Base-by-base conservation (phyloP, 2,329 filamentous ascomycete species). In the Botrytis cinerea region DNA sequence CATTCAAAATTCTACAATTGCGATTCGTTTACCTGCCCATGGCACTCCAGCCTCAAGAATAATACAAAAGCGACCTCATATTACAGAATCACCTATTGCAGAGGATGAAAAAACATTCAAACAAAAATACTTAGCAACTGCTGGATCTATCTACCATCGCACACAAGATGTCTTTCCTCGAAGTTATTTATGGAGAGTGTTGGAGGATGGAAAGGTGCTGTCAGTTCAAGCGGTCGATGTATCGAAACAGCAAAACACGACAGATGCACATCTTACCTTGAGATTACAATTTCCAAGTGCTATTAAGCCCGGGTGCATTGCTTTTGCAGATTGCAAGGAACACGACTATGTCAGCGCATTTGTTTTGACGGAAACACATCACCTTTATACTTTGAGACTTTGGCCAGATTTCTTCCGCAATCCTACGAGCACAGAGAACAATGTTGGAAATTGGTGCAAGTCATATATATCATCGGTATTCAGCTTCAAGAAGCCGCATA, bases 181-280 rank as follows among this genome's bases (percentile, higher is more conserved):
- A 80, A 93, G 90, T 82, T 97, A 98, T 81, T 87, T 97, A 66
- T 99, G 96, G 96, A 90, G 95, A 78, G 87, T 98, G 57, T 84
- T 98, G 75, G 92, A 97, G 80, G 90, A 93, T 79, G 90, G 90
- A 79, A 92, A 89, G 77, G 86, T 94, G 75, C 86, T 99, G 78
- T 95, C 96, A 83, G 87, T 99, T 69, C 92, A 93, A 80, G 91
- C 90, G 59, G 90, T 93, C 74, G 96, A 99, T 83, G 84, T 98
- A 77, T 92, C 90, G 81, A 94, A 88, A 84, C 88, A 86, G 77
- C 87, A 86, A 75, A 87, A 86, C 77, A 87, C 90, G 35, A 83
- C 86, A 61, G 93, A 97, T 82, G 89, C 92, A 72, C 89, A 91
- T 76, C 85, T 96, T 70, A 91, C 92, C 7, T 86, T 98, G 69